Percentiles rank a stretch among this genome's conserved stretches.
These are phyloP conservation scores for Vitellaria paradoxa DNA, from an alignment of 179 eudicot genomes.

Conservation along the genomic window DNA sequence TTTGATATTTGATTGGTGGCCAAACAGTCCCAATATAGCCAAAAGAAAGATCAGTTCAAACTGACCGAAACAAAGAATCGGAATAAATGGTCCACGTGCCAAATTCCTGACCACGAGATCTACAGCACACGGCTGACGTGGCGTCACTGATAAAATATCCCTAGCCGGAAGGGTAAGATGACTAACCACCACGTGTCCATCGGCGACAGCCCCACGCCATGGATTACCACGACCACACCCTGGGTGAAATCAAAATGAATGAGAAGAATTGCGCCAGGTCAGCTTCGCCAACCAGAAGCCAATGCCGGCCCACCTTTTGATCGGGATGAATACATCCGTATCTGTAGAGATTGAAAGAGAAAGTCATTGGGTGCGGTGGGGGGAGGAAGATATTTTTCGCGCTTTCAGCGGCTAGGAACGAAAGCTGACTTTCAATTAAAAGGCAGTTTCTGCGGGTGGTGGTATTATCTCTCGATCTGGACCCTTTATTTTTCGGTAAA, in stretches of 20 bases:
- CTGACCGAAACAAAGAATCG: too few species aligned
- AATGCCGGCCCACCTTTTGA: slow-evolving; percentile 20
- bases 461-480: background rate
- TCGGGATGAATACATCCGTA: background rate
- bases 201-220: background rate
- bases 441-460: background rate
- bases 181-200: slow-evolving; percentile 6
- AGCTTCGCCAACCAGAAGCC: slow-evolving; percentile 1
- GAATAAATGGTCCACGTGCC: too few species aligned
- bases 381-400: slow-evolving; percentile 8
- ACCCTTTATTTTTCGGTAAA: background rate
- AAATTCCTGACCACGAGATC: too few species aligned
- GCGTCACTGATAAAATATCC: slow-evolving; percentile 1
- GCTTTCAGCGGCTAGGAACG: slow-evolving; percentile 2
- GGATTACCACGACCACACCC: slow-evolving; percentile 8
- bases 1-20: too few species aligned
- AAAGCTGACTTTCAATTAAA: background rate
- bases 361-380: background rate
- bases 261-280: slow-evolving; percentile 6
- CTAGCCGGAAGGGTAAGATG: background rate
- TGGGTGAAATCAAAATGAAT: background rate
- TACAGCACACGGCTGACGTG: slow-evolving; percentile 12
- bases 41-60: too few species aligned
- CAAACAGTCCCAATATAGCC: too few species aligned
- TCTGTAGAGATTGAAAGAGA: background rate